These are phyloP conservation scores for Henckelia pumila DNA, from an alignment of 257 asterid genomes.

Conservation along the genomic window DNA sequence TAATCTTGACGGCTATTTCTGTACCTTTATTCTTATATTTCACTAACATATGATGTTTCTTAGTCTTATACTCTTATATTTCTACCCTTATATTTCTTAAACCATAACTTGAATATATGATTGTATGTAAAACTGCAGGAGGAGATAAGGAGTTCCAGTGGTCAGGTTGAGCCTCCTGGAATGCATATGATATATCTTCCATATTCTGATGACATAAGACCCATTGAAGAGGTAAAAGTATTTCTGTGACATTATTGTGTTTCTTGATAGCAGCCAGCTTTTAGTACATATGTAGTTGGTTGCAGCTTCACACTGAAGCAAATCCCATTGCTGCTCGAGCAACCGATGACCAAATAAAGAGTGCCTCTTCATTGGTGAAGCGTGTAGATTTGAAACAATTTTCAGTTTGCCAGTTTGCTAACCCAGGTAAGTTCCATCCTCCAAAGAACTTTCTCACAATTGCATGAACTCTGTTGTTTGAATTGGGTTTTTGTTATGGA, in stretches of 20 bases:
- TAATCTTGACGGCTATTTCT: background rate
- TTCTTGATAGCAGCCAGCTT: conserved; percentile 13
- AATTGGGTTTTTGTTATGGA: background rate
- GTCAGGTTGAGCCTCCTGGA: conserved; percentile 99
- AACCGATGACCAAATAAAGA: conserved; percentile 75
- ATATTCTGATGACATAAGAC: conserved; percentile 88
- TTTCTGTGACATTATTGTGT: conserved; percentile 15
- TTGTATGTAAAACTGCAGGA: conserved; percentile 50
- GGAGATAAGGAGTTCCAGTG: conserved; percentile 66
- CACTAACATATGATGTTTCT: conserved; percentile 4
- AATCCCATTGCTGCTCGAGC: conserved; percentile 52
- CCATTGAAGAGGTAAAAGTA: conserved; percentile 72
- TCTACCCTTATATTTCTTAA: no score
- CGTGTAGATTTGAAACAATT: conserved; percentile 81
- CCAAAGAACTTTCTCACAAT: conserved; percentile 6
- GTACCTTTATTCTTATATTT: conserved; percentile 7
- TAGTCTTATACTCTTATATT: background rate
- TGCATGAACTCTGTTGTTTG: background rate
- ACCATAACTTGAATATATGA: conserved; percentile 20
- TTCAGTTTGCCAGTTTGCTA: conserved; percentile 92
- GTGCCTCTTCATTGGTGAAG: conserved; percentile 63
- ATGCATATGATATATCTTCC: conserved; percentile 97
- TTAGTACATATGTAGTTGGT: conserved; percentile 18
- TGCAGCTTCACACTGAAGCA: conserved; percentile 63
- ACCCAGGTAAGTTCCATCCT: conserved; percentile 75